Conservation (phyloP, 805 yeast species). For the Suhomyces sp. region DNA sequence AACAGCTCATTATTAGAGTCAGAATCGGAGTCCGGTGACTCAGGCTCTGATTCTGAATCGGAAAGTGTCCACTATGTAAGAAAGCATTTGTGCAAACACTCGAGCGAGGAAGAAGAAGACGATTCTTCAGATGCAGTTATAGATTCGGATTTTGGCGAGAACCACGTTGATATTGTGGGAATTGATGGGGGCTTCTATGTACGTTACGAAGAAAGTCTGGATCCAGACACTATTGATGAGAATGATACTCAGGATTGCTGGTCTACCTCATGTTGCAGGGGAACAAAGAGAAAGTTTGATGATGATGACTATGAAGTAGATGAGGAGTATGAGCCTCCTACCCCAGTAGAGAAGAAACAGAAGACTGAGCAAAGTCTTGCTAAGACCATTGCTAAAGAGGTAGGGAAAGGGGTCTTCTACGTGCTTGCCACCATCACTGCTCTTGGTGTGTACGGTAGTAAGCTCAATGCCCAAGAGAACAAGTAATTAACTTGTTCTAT, state of each 20-base stretch:
- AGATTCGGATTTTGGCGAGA: slow-evolving; percentile 3
- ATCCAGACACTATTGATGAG: neutral
- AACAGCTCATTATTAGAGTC: neutral
- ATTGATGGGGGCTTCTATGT: neutral
- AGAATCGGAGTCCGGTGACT: neutral
- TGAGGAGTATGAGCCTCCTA: neutral
- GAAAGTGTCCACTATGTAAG: neutral
- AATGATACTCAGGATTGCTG: neutral
- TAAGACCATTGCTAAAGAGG: slow-evolving; percentile 26
- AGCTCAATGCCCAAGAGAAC: slow-evolving; percentile 2
- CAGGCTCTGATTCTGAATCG: neutral
- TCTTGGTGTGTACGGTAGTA: slow-evolving; percentile 36
- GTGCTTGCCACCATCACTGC: slow-evolving; percentile 31
- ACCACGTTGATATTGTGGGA: neutral
- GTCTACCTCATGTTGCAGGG: neutral
- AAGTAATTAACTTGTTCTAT: neutral
- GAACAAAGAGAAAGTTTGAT: slow-evolving; percentile 4
- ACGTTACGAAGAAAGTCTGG: neutral
- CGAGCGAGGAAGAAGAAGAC: slow-evolving; percentile 4
- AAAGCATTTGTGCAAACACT: neutral
- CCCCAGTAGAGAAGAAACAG: slow-evolving; percentile 11
- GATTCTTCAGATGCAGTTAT: slow-evolving; percentile 2
- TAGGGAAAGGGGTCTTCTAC: slow-evolving; percentile 31
- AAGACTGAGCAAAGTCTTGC: slow-evolving; percentile 8
- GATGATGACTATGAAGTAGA: slow-evolving; percentile 5